Evolutionary conservation across 2,329 filamentous ascomycete species (phyloP), one percentile per base, ranked within the genome.

Genomic region (Fusarium pininemorale): DNA sequence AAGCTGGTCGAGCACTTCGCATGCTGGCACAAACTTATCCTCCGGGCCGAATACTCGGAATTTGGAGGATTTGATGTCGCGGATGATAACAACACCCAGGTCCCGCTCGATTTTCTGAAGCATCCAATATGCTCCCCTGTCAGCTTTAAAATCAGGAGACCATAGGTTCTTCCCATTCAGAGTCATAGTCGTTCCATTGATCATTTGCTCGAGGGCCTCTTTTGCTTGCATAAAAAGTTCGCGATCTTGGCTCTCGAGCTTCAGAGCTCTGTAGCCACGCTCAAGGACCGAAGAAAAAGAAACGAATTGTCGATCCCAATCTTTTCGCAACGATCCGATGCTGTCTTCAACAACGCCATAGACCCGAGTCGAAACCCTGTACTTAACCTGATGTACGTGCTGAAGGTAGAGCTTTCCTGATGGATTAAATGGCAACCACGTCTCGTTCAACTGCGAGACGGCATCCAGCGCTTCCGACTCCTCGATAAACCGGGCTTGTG

Each of bases 381-480:
- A 82, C 51, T 81, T 82, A 18, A 80, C 81, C 1, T 81, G 80
- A 20, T 81, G 77, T 6, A 86, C 72, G 11, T 83, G 74, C n/a
- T 77, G 76, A 3, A 84, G 76, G 5, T 81, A 83, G 3, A 87
- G 75, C 38, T 79, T 84, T 1, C 76, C 80, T 1, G 56, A 72
- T 8, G 66, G 63, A 2, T 81, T 71, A 18, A 84, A 82, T 0
- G 79, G 69, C 11, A 87, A 45, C 7, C 54, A 58, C 12, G 28
- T 78, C 9, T 79, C 65, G 51, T 85, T 71, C 0, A 86, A 77
- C 4, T 66, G 63, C n/a, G 50, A 63, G 5, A 74, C 79, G 0
- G 82, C 84, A 15, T 80, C 70, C 47, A 72, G 72, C 0, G 85
- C 85, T 44, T 84, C 79, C 0, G 75, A 75, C 55, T 84, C 83